Evolutionary conservation across 768 basidiomycete genomes (phyloP).

Genomic region (Neoboletus brunneissimus): DNA sequence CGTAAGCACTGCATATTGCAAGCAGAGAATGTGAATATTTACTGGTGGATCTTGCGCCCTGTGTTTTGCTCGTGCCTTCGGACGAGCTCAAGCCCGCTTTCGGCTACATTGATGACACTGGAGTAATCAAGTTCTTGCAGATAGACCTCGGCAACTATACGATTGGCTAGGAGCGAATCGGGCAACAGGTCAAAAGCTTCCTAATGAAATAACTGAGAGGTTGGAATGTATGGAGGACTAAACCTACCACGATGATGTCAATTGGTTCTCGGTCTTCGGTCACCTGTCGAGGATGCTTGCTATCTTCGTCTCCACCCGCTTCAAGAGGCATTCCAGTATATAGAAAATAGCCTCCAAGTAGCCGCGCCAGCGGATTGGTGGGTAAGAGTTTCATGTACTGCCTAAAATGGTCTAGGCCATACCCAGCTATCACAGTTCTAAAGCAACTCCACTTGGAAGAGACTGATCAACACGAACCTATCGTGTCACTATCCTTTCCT

Average conservation of each 20-base stretch:
- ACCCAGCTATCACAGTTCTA: constrained; percentile 46
- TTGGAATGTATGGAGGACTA: background rate
- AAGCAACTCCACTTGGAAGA: background rate
- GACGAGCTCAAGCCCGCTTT: constrained; percentile 63
- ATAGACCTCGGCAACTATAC: constrained; percentile 66
- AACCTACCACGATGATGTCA: constrained; percentile 58
- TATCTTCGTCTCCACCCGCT: constrained; percentile 32
- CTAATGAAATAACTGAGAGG: constrained; percentile 35
- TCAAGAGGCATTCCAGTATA: constrained; percentile 53
- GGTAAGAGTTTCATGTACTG: constrained; percentile 70
- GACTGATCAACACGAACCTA: constrained; percentile 49
- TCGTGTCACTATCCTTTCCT: constrained; percentile 59
- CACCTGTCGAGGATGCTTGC: constrained; percentile 5
- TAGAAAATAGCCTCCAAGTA: constrained; percentile 67
- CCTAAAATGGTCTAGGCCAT: constrained; percentile 54
- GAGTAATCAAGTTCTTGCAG: constrained; percentile 68
- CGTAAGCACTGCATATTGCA: background rate
- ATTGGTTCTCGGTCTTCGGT: constrained; percentile 51
- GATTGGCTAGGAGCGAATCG: constrained; percentile 63
- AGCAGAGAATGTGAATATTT: constrained; percentile 16
- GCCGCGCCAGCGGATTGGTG: constrained; percentile 45
- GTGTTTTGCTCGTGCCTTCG: constrained; percentile 51
- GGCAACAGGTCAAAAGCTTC: constrained; percentile 49
- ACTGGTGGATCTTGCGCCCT: constrained; percentile 54
- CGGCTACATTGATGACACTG: constrained; percentile 66